Conservation (phyloP, 2,329 filamentous ascomycete species). For the Lizonia empirigonia region DNA sequence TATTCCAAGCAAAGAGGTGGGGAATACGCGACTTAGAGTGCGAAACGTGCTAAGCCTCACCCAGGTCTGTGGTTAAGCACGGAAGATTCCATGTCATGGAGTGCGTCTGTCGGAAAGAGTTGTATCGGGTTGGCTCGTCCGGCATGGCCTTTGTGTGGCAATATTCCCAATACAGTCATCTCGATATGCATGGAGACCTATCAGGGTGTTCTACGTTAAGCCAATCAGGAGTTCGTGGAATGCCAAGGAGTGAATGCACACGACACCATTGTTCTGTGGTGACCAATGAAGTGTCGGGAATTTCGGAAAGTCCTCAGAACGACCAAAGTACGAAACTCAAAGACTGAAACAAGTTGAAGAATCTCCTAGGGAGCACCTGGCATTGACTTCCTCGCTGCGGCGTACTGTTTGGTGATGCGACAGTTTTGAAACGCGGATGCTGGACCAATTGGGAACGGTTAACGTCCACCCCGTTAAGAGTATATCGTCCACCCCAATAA, state of each 20-base stretch:
- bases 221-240: too few relatives aligned
- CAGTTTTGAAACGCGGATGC: slow-evolving; percentile 11
- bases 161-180: too few relatives aligned
- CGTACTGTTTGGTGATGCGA: slow-evolving; percentile 12
- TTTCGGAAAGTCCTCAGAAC: background rate
- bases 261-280: too few relatives aligned
- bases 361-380: slow-evolving; percentile 6
- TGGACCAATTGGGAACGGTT: too few relatives aligned
- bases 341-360: background rate
- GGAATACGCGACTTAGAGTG: slow-evolving; percentile 1
- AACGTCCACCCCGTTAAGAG: too few relatives aligned
- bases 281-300: background rate
- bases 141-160: background rate
- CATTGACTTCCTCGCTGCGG: background rate
- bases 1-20: slow-evolving; percentile 16
- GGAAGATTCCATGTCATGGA: background rate
- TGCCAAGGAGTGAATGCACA: background rate
- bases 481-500: too few relatives aligned
- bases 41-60: slow-evolving; percentile 38
- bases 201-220: too few relatives aligned
- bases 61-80: background rate
- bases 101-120: background rate
- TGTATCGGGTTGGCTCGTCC: background rate
- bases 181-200: too few relatives aligned
- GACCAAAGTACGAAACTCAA: background rate